These are phyloP conservation scores for Xylariaceae sp. DNA, from an alignment of 2,329 filamentous ascomycete species.

Conservation along the genomic window DNA sequence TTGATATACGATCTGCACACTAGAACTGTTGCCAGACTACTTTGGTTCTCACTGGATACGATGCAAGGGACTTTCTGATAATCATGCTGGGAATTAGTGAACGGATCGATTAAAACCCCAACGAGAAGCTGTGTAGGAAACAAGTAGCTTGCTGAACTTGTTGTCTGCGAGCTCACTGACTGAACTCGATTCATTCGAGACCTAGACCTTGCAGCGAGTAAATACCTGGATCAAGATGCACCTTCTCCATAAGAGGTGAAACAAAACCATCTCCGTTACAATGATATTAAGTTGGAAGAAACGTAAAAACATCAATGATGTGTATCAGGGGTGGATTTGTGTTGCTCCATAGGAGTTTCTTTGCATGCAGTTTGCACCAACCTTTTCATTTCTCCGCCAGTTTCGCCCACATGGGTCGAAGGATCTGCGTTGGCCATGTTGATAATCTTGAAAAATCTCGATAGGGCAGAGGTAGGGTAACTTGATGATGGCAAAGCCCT, in stretches of 20 bases:
- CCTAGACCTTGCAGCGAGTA: too few species aligned
- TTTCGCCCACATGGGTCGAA: constrained; percentile 1
- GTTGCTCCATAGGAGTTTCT: background rate
- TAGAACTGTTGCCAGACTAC: background rate
- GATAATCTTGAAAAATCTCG: constrained; percentile 3
- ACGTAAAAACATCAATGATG: too few species aligned
- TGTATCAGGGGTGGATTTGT: background rate
- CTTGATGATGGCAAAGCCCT: background rate
- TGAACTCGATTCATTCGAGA: too few species aligned
- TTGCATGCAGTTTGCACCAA: background rate
- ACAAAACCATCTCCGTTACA: too few species aligned
- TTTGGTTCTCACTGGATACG: background rate
- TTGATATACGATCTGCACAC: too few species aligned
- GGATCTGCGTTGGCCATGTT: constrained; percentile 3
- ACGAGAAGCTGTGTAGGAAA: too few species aligned
- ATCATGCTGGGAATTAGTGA: background rate
- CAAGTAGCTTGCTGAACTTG: too few species aligned
- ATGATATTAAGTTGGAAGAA: too few species aligned
- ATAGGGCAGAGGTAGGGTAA: constrained; percentile 1
- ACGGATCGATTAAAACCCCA: too few species aligned
- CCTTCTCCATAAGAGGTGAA: too few species aligned
- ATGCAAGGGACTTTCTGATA: background rate
- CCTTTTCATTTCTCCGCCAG: background rate
- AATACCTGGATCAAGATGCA: too few species aligned
- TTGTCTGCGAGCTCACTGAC: too few species aligned